phyloP scores from a whole-genome alignment of 805 yeast species.

The Jamesozyma hellenica region DNA sequence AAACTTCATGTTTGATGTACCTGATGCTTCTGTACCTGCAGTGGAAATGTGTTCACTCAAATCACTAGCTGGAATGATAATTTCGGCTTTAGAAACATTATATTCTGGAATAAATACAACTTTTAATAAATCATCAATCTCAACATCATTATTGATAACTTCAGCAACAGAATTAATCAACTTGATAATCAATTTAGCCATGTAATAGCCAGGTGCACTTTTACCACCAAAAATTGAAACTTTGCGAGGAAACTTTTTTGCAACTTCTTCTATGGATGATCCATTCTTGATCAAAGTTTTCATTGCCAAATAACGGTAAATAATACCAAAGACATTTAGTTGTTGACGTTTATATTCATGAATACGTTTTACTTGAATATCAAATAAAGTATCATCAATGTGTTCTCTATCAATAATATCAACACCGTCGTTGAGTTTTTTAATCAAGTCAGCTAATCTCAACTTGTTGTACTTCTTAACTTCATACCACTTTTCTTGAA shows the following conservation, averaged over 20 bases:
- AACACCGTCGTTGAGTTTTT: conserved; percentile 44
- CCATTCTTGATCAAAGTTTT: conserved; percentile 36
- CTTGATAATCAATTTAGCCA: conserved; percentile 86
- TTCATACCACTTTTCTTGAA: conserved; percentile 58
- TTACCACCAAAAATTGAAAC: conserved; percentile 87
- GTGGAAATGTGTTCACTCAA: conserved; percentile 90
- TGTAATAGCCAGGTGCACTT: conserved; percentile 95
- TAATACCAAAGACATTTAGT: conserved; percentile 80
- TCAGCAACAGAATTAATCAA: conserved; percentile 72
- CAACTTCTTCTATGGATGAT: conserved; percentile 52
- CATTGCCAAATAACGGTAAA: conserved; percentile 69
- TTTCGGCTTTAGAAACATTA: conserved; percentile 88
- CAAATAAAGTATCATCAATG: conserved; percentile 61
- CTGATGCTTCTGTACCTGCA: conserved; percentile 95
- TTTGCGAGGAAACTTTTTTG: conserved; percentile 53
- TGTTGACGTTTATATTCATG: conserved; percentile 96
- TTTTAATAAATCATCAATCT: conserved; percentile 65
- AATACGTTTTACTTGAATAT: conserved; percentile 87
- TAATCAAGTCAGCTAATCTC: conserved; percentile 56
- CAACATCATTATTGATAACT: conserved; percentile 70
- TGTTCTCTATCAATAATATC: conserved; percentile 48
- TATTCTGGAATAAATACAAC: conserved; percentile 87
- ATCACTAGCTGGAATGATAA: conserved; percentile 83
- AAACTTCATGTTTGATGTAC: conserved; percentile 93
- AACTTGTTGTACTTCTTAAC: conserved; percentile 64